Evolutionary conservation across 2,329 filamentous ascomycete genomes (phyloP).

Genomic region (Pseudogymnoascus sp.): DNA sequence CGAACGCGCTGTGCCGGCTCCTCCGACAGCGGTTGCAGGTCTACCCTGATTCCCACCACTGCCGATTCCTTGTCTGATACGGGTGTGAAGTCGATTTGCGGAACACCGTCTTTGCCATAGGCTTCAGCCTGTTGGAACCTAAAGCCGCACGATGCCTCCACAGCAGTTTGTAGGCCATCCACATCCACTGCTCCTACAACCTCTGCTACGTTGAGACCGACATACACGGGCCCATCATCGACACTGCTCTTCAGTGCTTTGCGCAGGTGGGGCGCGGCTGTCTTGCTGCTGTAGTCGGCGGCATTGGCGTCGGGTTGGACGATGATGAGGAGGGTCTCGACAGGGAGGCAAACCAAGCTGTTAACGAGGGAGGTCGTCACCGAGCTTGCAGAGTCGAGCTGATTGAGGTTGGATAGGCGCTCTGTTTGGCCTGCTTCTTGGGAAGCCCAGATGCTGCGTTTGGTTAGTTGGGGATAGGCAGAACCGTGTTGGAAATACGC

Average conservation of each 20-base stretch:
- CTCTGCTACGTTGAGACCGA: slow-evolving; percentile 40
- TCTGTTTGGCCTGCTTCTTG: not conserved
- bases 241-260: slow-evolving; percentile 26
- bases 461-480: not conserved
- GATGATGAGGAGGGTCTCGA: slow-evolving; percentile 54
- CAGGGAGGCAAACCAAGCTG: not conserved
- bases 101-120: not conserved
- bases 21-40: not conserved
- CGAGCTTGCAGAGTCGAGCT: not conserved
- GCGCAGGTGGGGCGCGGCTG: slow-evolving; percentile 40
- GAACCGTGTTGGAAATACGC: slow-evolving; percentile 31
- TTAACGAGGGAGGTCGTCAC: not conserved
- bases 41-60: not conserved
- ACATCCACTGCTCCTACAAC: slow-evolving; percentile 43
- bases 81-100: not conserved
- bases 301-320: slow-evolving; percentile 67
- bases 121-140: not conserved
- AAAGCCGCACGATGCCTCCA: slow-evolving; percentile 25
- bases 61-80: not conserved
- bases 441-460: not conserved
- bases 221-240: slow-evolving; percentile 14
- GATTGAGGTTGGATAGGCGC: not conserved
- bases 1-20: not conserved
- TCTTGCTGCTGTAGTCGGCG: slow-evolving; percentile 52
- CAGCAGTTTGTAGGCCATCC: slow-evolving; percentile 35